These are phyloP conservation scores for Thielaviopsis populi DNA, from an alignment of 2,329 filamentous ascomycete species.

Conservation along the genomic window DNA sequence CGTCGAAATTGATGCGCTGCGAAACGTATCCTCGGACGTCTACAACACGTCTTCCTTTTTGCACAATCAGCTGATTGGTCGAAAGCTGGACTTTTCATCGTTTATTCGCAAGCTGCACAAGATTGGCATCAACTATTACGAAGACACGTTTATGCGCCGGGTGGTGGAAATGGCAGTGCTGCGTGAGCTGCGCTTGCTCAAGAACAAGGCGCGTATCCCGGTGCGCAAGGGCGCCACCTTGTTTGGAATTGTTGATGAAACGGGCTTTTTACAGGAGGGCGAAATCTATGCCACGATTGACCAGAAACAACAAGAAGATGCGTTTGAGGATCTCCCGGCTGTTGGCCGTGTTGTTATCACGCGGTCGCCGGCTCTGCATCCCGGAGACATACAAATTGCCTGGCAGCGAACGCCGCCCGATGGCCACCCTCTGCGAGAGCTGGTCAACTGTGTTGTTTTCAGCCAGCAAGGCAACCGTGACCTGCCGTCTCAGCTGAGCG, in stretches of 20 bases:
- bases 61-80: conserved; percentile 44
- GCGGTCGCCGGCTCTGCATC: conserved; percentile 66
- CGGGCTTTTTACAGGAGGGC: conserved; percentile 47
- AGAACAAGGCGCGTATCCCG: conserved; percentile 63
- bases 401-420: conserved; percentile 44
- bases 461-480: conserved; percentile 56
- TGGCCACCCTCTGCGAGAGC: conserved; percentile 42
- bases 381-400: conserved; percentile 61
- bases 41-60: conserved; percentile 53
- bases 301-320: not conserved
- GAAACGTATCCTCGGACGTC: conserved; percentile 40
- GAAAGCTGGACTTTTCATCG: conserved; percentile 42
- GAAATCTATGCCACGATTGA: conserved; percentile 53
- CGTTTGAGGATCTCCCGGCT: conserved; percentile 2
- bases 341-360: conserved; percentile 46
- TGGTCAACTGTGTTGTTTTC: conserved; percentile 67
- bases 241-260: conserved; percentile 76
- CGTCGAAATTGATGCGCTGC: conserved; percentile 44
- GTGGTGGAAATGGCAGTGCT: conserved; percentile 56
- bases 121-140: conserved; percentile 48
- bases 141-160: conserved; percentile 54
- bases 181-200: conserved; percentile 56
- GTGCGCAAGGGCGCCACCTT: conserved; percentile 57
- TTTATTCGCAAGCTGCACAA: conserved; percentile 45
- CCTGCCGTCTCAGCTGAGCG: conserved; percentile 61